Conservation (phyloP, 164 flowering plant genomes). For the Platanus orientalis region DNA sequence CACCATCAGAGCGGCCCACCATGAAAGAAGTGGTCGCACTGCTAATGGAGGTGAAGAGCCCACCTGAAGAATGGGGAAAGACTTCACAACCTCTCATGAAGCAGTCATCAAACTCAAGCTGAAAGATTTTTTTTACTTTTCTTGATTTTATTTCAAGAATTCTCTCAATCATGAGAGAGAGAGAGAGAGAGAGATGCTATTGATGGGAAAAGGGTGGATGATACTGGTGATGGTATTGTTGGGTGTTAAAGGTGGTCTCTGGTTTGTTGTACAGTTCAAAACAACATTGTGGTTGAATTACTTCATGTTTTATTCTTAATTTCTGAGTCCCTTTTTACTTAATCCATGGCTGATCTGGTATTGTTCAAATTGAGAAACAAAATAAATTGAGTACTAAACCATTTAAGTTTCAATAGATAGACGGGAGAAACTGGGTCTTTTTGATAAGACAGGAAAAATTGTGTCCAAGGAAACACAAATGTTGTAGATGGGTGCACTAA, state of each 20-base stretch:
- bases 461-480: not conserved
- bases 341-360: not conserved
- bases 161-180: no score
- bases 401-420: not conserved
- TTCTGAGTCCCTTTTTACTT: not conserved
- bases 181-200: not conserved
- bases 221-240: not conserved
- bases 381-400: not conserved
- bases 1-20: slow-evolving; percentile 45
- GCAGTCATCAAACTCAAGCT: slow-evolving; percentile 30
- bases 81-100: slow-evolving; percentile 49
- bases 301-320: not conserved
- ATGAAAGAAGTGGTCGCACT: slow-evolving; percentile 58
- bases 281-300: not conserved
- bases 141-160: not conserved
- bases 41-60: slow-evolving; percentile 46
- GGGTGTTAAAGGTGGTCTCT: no score
- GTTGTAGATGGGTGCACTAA: not conserved
- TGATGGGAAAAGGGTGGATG: not conserved
- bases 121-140: not conserved
- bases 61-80: slow-evolving; percentile 50
- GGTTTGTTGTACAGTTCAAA: not conserved
- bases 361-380: not conserved
- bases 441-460: not conserved
- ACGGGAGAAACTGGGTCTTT: no score